These are phyloP conservation scores for Tephrocybe rancida DNA, from an alignment of 768 basidiomycete species.

Conservation along the genomic window DNA sequence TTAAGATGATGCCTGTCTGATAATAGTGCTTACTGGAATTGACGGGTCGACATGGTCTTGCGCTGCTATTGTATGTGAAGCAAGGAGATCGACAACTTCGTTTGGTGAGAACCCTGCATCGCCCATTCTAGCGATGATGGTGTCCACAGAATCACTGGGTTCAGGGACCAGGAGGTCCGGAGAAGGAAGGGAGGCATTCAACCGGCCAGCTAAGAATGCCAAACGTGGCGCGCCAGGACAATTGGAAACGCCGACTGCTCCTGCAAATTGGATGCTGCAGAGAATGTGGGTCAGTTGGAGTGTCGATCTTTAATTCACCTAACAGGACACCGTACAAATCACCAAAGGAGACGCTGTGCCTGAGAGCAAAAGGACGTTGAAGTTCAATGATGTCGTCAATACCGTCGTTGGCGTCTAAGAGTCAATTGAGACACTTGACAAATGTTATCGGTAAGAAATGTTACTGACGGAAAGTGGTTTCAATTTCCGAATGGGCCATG, in stretches of 20 bases:
- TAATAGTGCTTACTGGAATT: conserved; percentile 18
- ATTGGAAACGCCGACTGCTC: conserved; percentile 35
- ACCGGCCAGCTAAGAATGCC: conserved; percentile 39
- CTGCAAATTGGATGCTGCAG: conserved; percentile 34
- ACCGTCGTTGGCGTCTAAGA: conserved; percentile 24
- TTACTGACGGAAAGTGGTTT: conserved; percentile 21
- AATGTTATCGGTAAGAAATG: background rate
- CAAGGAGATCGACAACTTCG: conserved; percentile 36
- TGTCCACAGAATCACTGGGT: conserved; percentile 28
- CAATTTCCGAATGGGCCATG: conserved; percentile 25
- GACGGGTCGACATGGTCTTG: conserved; percentile 23
- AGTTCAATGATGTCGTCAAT: conserved; percentile 33
- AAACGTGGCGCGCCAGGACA: conserved; percentile 41
- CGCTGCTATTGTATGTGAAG: conserved; percentile 29
- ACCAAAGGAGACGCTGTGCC: conserved; percentile 32
- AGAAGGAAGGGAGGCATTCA: conserved; percentile 26
- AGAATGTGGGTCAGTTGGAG: too few species aligned
- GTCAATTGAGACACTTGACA: background rate
- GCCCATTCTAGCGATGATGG: conserved; percentile 29
- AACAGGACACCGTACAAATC: too few species aligned
- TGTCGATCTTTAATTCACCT: too few species aligned
- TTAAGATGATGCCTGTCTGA: conserved; percentile 2
- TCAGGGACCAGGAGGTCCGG: conserved; percentile 35
- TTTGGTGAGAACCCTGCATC: conserved; percentile 34
- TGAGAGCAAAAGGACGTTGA: conserved; percentile 30